A percentile compares a stretch with the other conserved stretches of the same genome.
These are phyloP conservation scores for Lasiosphaeria miniovina DNA, from an alignment of 495 filamentous ascomycete genomes.

Conservation along the genomic window DNA sequence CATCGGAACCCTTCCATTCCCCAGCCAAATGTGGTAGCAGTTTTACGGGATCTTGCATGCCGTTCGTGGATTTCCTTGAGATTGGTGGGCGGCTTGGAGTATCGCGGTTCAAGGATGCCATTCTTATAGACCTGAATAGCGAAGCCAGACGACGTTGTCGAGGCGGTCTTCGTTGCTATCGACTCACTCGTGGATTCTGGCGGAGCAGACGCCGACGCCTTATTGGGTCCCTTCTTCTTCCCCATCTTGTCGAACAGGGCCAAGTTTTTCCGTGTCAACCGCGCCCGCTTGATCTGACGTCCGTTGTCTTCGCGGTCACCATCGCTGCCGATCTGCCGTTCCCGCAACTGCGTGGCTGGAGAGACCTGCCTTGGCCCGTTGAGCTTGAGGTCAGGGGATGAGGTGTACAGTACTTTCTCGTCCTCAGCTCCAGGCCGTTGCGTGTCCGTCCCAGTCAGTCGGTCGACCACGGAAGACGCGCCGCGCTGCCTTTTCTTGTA, in stretches of 20 bases:
- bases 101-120: constrained; percentile 21
- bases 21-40: constrained; percentile 32
- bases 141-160: constrained; percentile 22
- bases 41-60: constrained; percentile 17
- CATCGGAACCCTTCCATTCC: constrained; percentile 32
- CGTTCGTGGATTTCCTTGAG: constrained; percentile 24
- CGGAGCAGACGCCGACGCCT: not conserved
- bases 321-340: not conserved
- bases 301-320: not conserved
- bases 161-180: not conserved
- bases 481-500: not conserved
- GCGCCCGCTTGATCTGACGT: not conserved
- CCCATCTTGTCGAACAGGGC: constrained; percentile 4
- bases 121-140: constrained; percentile 26
- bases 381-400: not conserved
- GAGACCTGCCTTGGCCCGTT: not conserved
- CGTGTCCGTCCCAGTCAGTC: not conserved
- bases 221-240: not conserved
- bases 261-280: not conserved
- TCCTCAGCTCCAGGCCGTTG: not conserved
- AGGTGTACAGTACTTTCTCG: not conserved
- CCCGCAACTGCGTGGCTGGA: not conserved
- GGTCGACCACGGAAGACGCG: not conserved
- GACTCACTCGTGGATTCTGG: not conserved
- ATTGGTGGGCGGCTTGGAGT: constrained; percentile 27